A percentile compares a stretch with the other conserved stretches of the same genome.
Evolutionary conservation across 2,329 filamentous ascomycete genomes (phyloP).

Genomic region (Blastomyces parvus): DNA sequence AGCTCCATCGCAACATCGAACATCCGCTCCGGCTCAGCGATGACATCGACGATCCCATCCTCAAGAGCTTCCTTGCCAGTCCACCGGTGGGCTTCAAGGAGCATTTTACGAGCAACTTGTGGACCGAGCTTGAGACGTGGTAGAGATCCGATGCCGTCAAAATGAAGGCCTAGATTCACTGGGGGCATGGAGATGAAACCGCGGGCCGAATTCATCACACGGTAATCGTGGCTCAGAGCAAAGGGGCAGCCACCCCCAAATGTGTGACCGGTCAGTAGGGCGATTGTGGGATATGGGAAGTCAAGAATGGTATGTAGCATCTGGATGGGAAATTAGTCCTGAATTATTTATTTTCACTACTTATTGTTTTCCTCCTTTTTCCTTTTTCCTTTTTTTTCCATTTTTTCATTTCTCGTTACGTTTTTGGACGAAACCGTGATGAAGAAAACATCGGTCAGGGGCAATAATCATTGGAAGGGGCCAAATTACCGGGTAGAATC

Average conservation of each 20-base stretch:
- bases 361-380: no score
- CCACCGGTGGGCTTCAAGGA: conserved; percentile 48
- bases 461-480: conserved; percentile 21
- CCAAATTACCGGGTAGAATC: conserved; percentile 48
- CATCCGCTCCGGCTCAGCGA: conserved; percentile 43
- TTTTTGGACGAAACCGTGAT: conserved; percentile 32
- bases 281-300: conserved; percentile 42
- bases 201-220: conserved; percentile 39
- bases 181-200: conserved; percentile 46
- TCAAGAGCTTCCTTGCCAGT: conserved; percentile 43
- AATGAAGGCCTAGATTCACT: conserved; percentile 47
- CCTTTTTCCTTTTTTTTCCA: no score
- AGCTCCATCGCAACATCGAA: conserved; percentile 37
- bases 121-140: conserved; percentile 45
- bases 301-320: conserved; percentile 42
- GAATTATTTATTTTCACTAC: no score
- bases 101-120: conserved; percentile 46
- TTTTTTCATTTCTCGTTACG: no score
- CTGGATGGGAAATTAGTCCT: conserved; percentile 15
- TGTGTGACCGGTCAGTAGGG: conserved; percentile 41
- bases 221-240: conserved; percentile 40
- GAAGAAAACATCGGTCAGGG: conserved; percentile 16
- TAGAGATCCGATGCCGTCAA: conserved; percentile 46
- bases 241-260: conserved; percentile 43
- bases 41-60: conserved; percentile 47